Evolutionary conservation across 495 filamentous ascomycete species (phyloP).

Genomic region (Daldinia caldariorum): DNA sequence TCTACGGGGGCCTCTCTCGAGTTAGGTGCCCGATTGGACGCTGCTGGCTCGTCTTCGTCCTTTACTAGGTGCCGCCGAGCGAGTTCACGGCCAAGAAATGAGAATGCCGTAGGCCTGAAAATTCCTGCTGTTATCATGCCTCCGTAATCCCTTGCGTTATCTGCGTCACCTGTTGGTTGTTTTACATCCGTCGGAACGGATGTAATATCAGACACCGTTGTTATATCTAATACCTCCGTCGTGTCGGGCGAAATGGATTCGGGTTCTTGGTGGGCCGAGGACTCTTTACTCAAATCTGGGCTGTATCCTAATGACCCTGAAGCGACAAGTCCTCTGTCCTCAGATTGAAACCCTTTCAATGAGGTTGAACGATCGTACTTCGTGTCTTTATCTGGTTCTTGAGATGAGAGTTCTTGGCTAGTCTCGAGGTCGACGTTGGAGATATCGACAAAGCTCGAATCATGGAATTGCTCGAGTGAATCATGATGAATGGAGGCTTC

Average conservation of each 20-base stretch:
- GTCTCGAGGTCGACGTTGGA: not conserved
- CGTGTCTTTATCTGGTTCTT: not conserved
- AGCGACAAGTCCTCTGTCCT: not conserved
- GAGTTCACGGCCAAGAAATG: constrained; percentile 4
- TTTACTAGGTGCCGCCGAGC: constrained; percentile 3
- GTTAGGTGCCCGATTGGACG: constrained; percentile 5
- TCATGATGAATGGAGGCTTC: constrained; percentile 9
- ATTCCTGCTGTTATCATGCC: constrained; percentile 4
- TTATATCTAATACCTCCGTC: not conserved
- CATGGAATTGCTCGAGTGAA: not conserved
- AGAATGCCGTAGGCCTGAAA: constrained; percentile 16
- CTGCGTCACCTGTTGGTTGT: not conserved
- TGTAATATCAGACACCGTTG: not conserved
- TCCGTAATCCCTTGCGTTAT: not conserved
- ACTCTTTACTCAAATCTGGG: constrained; percentile 4
- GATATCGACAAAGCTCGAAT: constrained; percentile 2
- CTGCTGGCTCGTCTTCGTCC: not conserved
- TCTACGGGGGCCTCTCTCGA: not conserved
- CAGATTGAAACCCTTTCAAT: not conserved
- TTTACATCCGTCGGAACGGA: not conserved
- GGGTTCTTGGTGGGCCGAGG: not conserved
- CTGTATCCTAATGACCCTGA: not conserved
- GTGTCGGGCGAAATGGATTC: not conserved
- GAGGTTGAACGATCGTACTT: not conserved
- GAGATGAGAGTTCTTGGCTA: not conserved